Conservation (phyloP, 306 rosid genomes). For the Pterocarpus macrocarpus region DNA sequence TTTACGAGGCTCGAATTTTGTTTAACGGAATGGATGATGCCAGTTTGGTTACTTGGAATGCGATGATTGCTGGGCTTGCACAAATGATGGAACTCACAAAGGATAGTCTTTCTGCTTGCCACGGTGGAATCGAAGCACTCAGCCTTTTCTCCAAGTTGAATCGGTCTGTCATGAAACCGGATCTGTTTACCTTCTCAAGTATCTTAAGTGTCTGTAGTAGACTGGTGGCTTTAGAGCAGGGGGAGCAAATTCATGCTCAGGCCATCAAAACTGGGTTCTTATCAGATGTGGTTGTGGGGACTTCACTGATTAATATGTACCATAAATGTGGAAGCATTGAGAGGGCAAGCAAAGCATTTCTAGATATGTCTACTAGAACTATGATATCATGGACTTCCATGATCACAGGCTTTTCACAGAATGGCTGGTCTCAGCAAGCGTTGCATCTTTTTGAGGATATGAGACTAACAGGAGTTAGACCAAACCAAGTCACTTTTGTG, state of each 20-base stretch:
- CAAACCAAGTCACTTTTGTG: constrained; percentile 85
- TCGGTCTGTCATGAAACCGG: constrained; percentile 73
- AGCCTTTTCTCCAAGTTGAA: constrained; percentile 64
- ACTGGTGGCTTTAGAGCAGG: constrained; percentile 77
- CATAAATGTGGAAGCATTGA: constrained; percentile 88
- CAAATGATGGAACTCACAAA: constrained; percentile 72
- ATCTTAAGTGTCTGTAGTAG: constrained; percentile 75
- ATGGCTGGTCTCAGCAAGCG: constrained; percentile 80
- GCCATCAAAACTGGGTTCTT: constrained; percentile 73
- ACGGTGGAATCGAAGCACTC: constrained; percentile 76
- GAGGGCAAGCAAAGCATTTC: constrained; percentile 81
- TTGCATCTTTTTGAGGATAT: constrained; percentile 85
- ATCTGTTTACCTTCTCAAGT: constrained; percentile 84
- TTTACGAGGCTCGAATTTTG: constrained; percentile 69
- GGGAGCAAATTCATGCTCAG: constrained; percentile 89
- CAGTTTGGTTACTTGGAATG: constrained; percentile 86
- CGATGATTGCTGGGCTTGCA: constrained; percentile 86
- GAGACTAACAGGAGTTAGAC: constrained; percentile 76
- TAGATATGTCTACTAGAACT: constrained; percentile 89
- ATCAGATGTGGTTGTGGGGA: constrained; percentile 75
- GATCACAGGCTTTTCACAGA: constrained; percentile 83
- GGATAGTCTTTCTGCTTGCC: constrained; percentile 67
- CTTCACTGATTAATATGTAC: constrained; percentile 82
- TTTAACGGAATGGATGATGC: constrained; percentile 62
- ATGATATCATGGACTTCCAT: constrained; percentile 92